These are phyloP conservation scores for Elsinoe australis DNA, from an alignment of 2,329 filamentous ascomycete genomes.

Conservation along the genomic window DNA sequence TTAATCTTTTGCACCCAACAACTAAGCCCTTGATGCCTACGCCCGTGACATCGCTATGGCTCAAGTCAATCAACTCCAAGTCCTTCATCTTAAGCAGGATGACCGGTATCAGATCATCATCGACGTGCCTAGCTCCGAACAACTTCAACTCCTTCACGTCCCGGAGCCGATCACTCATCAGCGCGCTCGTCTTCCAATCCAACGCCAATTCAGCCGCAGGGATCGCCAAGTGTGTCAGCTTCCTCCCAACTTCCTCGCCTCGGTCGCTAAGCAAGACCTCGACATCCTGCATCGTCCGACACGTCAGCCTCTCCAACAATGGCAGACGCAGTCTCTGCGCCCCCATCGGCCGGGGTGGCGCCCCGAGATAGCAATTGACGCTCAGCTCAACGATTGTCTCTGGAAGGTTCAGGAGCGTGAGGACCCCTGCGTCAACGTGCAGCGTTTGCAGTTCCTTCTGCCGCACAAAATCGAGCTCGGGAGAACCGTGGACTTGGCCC, in stretches of 20 bases:
- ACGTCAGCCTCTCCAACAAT: neutral
- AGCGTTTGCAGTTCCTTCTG: conserved; percentile 3
- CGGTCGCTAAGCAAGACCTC: neutral
- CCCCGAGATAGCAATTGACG: conserved; percentile 9
- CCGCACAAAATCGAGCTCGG: conserved; percentile 6
- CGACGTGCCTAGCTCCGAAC: conserved; percentile 1
- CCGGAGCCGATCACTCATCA: conserved; percentile 11
- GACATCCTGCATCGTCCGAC: conserved; percentile 9
- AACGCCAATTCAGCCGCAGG: neutral
- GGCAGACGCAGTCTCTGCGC: neutral
- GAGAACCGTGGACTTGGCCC: conserved; percentile 5
- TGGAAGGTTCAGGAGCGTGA: conserved; percentile 2
- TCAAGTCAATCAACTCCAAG: conserved; percentile 31
- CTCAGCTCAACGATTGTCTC: neutral
- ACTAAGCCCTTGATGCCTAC: conserved; percentile 35
- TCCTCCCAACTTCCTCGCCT: neutral
- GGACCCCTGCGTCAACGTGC: conserved; percentile 3
- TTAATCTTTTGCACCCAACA: conserved; percentile 22
- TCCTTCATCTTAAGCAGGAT: conserved; percentile 16
- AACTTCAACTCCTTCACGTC: conserved; percentile 11
- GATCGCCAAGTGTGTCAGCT: neutral
- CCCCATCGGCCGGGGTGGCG: neutral
- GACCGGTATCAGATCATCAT: conserved; percentile 14
- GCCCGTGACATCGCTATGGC: conserved; percentile 34
- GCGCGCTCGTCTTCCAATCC: conserved; percentile 15